Evolutionary conservation across 2,329 filamentous ascomycete genomes (phyloP), one percentile per base, ranked within the genome.

Genomic region (Aspergillus japonicus): DNA sequence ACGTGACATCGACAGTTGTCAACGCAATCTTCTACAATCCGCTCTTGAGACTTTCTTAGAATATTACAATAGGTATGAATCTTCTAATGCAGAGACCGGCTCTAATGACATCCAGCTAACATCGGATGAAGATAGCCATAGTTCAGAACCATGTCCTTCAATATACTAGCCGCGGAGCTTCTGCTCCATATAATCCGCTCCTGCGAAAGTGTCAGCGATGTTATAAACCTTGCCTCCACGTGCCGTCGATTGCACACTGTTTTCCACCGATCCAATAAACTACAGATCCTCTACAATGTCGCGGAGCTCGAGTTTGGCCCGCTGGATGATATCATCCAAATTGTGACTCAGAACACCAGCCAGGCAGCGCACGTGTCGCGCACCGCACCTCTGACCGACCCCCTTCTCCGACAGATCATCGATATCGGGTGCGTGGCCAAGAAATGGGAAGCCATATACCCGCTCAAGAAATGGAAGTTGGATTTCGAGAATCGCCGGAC

Each of bases 381-480:
- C 53, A 69, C 73, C 19, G 82, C 82, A 0, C 81, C 83, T 1
- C 76, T 86, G 56, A 86, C 83, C 0, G 73, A 82, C 54, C 78
- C 83, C 2, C 73, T 88, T 5, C 75, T 88, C 42, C 77, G 80
- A 61, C 84, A 87, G 64, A 76, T 86, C 48, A 73, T 86, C 24
- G 75, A 78, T 48, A 75, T 83, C 19, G 85, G 85, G 47, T 76
- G 78, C 14, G 75, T 85, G 1, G 85, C 85, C 4, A 78, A 80
- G 66, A 81, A 81, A 65, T 87, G 84, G 81, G 82, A 83, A 66
- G 77, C 79, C n/a, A 79, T 87, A n/a, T 88, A 87, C 66, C 84
- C 84, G 0, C 78, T 83, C 68, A 85, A 86, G 72, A 86, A 86
- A 69, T 88, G 85, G 85, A 86, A 85, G 66, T 68, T 76, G 58